Evolutionary conservation across 2,329 filamentous ascomycete species (phyloP), one percentile per base, ranked within the genome.

Genomic region (Calonectria hongkongensis): DNA sequence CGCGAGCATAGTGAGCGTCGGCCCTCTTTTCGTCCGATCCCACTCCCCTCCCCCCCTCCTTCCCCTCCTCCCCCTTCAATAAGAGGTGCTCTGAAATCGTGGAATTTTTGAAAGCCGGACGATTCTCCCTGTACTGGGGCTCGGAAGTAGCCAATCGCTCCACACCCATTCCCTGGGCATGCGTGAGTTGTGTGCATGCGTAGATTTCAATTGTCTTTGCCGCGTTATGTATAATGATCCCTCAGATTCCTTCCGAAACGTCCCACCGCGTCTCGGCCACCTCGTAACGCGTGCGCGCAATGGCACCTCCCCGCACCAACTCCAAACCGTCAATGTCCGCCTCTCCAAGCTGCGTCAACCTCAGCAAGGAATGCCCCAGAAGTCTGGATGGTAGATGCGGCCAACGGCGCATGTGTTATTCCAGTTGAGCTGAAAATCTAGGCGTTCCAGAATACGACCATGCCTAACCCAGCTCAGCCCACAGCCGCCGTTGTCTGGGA

Each of bases 1-100:
- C 58, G 41, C 47, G 39, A 30, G 58, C 41, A 43, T 18, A 18
- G 15, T 33, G 51, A 67, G 33, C 36, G 18, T 50, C 51, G 62
- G 69, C n/a, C 36, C 60, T 43, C 63, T 60, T 66, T 67, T 71
- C 69, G 25, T 71, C 63, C 54, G 54, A 67, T 67, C 54, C 54
- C 51, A 25, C 54, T 62, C 56, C 51, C 41, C 25, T 41, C 50
- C 18, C 39, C 33, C 33, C 54, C 54, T 25, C 21, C 36, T 18
- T 25, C 21, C 6, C 36, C 28, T 5, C 47, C 47, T 36, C 33
- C 50, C 50, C 54, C 54, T 60, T 60, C 30, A 60, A 60, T 60
- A 60, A 60, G 33, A 36, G 27, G 33, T 27, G 21, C 48, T 51
- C 21, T 16, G 41, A n/a, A 58, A 28, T 54, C 27, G 36, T 36